Percentiles rank a stretch among this genome's conserved stretches.
Conservation (phyloP, 495 filamentous ascomycete genomes). For the Tuber indicum region DNA sequence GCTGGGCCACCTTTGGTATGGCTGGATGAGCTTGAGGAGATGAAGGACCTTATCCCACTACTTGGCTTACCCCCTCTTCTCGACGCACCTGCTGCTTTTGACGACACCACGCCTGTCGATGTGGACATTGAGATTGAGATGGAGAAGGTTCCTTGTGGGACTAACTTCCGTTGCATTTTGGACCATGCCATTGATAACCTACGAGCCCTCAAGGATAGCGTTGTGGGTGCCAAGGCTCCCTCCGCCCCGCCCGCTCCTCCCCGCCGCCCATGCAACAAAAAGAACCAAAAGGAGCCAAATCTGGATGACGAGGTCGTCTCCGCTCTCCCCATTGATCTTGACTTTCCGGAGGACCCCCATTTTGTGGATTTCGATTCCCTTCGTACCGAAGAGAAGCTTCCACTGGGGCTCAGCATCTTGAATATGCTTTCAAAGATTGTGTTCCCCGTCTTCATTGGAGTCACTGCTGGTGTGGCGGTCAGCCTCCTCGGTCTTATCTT, state of each 20-base stretch:
- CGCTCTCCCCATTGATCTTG: neutral
- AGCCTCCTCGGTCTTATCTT: constrained; percentile 19
- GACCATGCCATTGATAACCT: constrained; percentile 2
- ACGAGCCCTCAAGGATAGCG: neutral
- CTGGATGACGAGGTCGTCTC: neutral
- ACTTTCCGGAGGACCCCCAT: neutral
- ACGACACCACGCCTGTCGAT: neutral
- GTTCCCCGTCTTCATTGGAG: constrained; percentile 30
- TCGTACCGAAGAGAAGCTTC: neutral
- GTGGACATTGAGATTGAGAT: neutral
- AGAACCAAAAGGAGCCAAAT: neutral
- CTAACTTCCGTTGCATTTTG: neutral
- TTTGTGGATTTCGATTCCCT: neutral
- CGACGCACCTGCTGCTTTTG: neutral
- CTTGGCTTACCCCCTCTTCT: neutral
- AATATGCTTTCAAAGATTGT: constrained; percentile 8
- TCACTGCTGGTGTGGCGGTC: constrained; percentile 21
- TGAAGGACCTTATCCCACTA: neutral
- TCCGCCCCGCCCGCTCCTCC: neutral
- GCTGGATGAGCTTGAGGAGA: neutral
- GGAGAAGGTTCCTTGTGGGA: neutral
- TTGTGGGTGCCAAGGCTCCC: neutral
- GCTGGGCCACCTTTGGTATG: neutral
- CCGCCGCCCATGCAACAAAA: neutral
- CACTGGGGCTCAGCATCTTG: neutral